phyloP scores from a whole-genome alignment of 192 early-diverging fungal genomes.

The Gryganskiella cystojenkinii region DNA sequence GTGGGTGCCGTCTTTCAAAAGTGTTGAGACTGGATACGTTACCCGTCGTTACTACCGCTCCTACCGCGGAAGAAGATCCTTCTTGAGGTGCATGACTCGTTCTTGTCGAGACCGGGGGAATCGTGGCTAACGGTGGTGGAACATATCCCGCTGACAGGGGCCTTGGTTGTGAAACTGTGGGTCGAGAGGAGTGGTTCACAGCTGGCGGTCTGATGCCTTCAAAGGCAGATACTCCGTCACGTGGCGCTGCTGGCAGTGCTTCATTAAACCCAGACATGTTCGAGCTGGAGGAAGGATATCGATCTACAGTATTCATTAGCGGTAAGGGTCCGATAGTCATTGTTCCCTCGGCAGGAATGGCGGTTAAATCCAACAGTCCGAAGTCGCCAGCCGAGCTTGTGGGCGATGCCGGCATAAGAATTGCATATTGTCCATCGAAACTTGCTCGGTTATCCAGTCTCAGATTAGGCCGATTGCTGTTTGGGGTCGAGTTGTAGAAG shows the following conservation, averaged over 20 bases:
- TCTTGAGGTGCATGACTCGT: slow-evolving; percentile 24
- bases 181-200: no score
- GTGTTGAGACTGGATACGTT: slow-evolving; percentile 35
- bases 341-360: slow-evolving; percentile 12
- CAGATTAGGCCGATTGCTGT: neutral
- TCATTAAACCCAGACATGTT: neutral
- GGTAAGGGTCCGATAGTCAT: slow-evolving; percentile 10
- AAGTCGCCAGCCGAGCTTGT: slow-evolving; percentile 6
- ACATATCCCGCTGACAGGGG: no score
- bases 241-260: neutral
- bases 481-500: neutral
- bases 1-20: slow-evolving; percentile 35
- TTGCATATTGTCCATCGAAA: slow-evolving; percentile 17
- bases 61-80: slow-evolving; percentile 1
- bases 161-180: no score
- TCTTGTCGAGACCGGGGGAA: neutral
- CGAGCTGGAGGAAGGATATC: neutral
- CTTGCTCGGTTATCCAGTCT: neutral
- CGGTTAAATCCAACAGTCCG: slow-evolving; percentile 15
- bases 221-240: neutral
- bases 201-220: no score
- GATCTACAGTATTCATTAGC: neutral
- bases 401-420: slow-evolving; percentile 7
- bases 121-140: slow-evolving; percentile 7
- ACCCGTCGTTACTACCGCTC: slow-evolving; percentile 6